phyloP scores from a whole-genome alignment of 2,329 filamentous ascomycete genomes.

The Xylaria sp. region DNA sequence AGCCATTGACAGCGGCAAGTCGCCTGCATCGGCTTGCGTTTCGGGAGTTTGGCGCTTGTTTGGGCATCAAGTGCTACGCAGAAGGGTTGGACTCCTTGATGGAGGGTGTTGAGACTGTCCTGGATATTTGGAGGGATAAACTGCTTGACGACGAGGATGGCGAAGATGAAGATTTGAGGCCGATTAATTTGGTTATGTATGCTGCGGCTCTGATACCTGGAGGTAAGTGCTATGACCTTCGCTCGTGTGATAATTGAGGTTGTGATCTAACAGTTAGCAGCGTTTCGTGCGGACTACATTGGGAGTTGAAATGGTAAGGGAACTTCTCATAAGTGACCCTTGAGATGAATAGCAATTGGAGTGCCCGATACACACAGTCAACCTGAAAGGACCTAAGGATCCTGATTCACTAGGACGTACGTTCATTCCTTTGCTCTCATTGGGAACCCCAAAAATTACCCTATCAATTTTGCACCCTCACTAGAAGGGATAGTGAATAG shows the following conservation, averaged over 20 bases:
- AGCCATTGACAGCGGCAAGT: conserved; percentile 12
- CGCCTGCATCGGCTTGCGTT: conserved; percentile 25
- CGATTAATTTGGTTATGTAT: conserved; percentile 69
- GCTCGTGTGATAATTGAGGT: not conserved
- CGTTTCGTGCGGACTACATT: conserved; percentile 3
- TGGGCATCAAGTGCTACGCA: conserved; percentile 24
- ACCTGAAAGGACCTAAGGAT: too few relatives aligned
- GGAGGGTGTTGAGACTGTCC: conserved; percentile 13
- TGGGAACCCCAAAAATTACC: too few relatives aligned
- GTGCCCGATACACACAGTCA: too few relatives aligned
- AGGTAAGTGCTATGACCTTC: conserved; percentile 54
- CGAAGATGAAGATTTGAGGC: conserved; percentile 56
- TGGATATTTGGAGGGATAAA: conserved; percentile 41
- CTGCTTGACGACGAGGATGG: conserved; percentile 43
- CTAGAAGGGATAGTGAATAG: too few relatives aligned
- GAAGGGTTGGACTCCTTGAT: not conserved
- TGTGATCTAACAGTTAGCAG: conserved; percentile 7
- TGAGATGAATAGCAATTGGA: too few relatives aligned
- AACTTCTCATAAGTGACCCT: too few relatives aligned
- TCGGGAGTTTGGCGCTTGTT: conserved; percentile 27
- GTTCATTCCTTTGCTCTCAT: too few relatives aligned
- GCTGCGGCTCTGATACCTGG: conserved; percentile 65
- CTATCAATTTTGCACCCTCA: too few relatives aligned
- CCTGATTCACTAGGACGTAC: too few relatives aligned
- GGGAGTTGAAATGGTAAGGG: not conserved